Conservation (phyloP, 139 green algal genomes). For the Chlorella sp. region DNA sequence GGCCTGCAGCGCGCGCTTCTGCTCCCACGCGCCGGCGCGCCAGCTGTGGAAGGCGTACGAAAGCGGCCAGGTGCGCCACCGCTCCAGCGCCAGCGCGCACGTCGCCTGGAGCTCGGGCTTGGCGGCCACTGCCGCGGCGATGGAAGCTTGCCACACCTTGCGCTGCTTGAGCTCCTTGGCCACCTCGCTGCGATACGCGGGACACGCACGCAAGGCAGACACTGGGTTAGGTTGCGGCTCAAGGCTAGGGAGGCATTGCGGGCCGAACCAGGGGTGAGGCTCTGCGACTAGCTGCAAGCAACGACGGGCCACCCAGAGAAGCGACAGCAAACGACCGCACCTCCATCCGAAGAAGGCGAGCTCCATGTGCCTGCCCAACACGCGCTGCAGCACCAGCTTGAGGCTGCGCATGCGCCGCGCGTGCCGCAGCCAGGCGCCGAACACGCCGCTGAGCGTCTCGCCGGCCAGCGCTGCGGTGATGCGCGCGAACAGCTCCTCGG, state of each 20-base stretch:
- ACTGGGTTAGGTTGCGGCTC: too few species aligned
- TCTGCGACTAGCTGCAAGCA: too few species aligned
- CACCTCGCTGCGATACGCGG: constrained; percentile 14
- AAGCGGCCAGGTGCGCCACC: constrained; percentile 20
- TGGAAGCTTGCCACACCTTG: not conserved
- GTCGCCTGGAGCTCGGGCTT: not conserved
- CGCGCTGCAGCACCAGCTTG: constrained; percentile 12
- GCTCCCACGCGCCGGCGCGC: constrained; percentile 15
- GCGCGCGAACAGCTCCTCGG: not conserved
- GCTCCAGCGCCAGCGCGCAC: not conserved
- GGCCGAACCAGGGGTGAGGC: too few species aligned
- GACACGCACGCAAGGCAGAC: too few species aligned
- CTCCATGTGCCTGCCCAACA: constrained; percentile 9
- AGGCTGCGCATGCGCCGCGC: constrained; percentile 7
- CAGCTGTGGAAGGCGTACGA: constrained; percentile 37
- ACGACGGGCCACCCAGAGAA: too few species aligned
- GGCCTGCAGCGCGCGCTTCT: constrained; percentile 1
- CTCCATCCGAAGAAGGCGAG: constrained; percentile 32
- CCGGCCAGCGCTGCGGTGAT: not conserved
- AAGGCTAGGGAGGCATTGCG: too few species aligned
- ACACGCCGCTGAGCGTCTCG: constrained; percentile 4
- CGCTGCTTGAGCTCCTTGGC: constrained; percentile 3
- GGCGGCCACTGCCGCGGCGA: not conserved
- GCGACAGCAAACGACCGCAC: constrained; percentile 8
- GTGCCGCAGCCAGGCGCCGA: constrained; percentile 11